A percentile compares a stretch with the other conserved stretches of the same genome.
Evolutionary conservation across 2,329 filamentous ascomycete species (phyloP).

Genomic region (Sporothrix variecibatus): DNA sequence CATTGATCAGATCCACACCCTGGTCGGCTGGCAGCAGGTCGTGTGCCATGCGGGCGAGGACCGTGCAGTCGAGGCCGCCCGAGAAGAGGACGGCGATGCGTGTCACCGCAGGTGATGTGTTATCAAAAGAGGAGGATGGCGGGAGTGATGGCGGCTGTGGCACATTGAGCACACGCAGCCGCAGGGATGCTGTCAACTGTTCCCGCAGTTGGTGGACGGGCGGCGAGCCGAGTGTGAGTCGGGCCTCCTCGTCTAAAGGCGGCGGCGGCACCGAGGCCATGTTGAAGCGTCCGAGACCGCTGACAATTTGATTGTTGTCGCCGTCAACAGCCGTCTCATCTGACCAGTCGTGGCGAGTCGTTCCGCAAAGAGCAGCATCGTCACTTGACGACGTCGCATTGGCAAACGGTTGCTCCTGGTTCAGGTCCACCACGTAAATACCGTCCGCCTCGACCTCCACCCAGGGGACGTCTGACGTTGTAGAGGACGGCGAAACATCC

Average conservation of each 20-base stretch:
- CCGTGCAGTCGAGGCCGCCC: slow-evolving; percentile 88
- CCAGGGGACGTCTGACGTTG: slow-evolving; percentile 52
- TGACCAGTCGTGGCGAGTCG: slow-evolving; percentile 41
- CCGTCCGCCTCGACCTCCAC: slow-evolving; percentile 82
- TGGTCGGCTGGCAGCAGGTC: slow-evolving; percentile 70
- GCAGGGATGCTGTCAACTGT: slow-evolving; percentile 62
- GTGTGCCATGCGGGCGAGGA: slow-evolving; percentile 78
- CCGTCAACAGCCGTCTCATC: slow-evolving; percentile 37
- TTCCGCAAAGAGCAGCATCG: neutral
- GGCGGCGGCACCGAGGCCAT: slow-evolving; percentile 36
- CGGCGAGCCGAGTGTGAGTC: slow-evolving; percentile 45
- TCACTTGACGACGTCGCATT: neutral
- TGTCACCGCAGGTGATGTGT: slow-evolving; percentile 40
- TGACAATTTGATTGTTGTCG: slow-evolving; percentile 9
- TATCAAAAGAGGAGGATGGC: too few species aligned
- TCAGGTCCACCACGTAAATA: slow-evolving; percentile 65
- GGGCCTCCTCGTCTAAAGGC: slow-evolving; percentile 27
- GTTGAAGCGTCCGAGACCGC: slow-evolving; percentile 56
- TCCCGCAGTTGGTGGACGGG: slow-evolving; percentile 56
- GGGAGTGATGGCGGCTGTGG: slow-evolving; percentile 53
- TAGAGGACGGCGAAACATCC: slow-evolving; percentile 44
- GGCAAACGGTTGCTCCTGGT: slow-evolving; percentile 13
- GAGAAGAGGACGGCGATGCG: slow-evolving; percentile 85
- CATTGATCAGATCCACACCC: slow-evolving; percentile 85
- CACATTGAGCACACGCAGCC: slow-evolving; percentile 64